Percentiles rank a stretch among this genome's conserved stretches.
Evolutionary conservation across 1,139 yeast genomes (phyloP).

Genomic region (Sugiyamaella pinicola): DNA sequence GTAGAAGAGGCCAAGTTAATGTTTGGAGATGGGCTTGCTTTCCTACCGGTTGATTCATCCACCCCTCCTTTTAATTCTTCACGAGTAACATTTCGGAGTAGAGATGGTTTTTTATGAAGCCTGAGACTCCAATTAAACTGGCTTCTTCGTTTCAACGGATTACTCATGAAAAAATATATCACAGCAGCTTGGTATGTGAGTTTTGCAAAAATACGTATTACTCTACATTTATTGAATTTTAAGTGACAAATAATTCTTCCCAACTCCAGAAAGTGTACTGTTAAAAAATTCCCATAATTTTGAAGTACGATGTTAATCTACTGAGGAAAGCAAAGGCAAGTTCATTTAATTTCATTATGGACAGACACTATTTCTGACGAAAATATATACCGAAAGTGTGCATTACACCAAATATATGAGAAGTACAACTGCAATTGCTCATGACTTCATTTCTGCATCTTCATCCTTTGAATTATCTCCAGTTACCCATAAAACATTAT

Average conservation of each 20-base stretch:
- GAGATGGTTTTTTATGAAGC: slow-evolving; percentile 1
- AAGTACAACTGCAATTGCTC: background rate
- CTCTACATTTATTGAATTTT: background rate
- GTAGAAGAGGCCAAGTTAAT: background rate
- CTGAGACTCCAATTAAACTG: slow-evolving; percentile 1
- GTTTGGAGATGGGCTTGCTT: background rate
- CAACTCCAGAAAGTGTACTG: background rate
- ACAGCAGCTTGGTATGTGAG: background rate
- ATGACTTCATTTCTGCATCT: slow-evolving; percentile 24
- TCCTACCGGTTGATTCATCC: background rate
- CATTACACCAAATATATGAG: background rate
- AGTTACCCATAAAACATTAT: slow-evolving; percentile 49
- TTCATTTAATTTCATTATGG: background rate
- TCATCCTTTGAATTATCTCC: slow-evolving; percentile 30
- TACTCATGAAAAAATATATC: background rate
- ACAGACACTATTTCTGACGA: background rate
- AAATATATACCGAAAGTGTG: background rate
- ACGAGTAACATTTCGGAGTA: background rate
- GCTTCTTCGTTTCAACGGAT: slow-evolving; percentile 1
- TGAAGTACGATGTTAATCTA: background rate
- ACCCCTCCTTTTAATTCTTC: background rate
- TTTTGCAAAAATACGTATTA: background rate
- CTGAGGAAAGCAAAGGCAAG: background rate
- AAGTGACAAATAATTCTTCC: background rate
- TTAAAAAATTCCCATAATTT: slow-evolving; percentile 4